Evolutionary conservation across 371 early-diverging fungal species (phyloP).

Genomic region (Agmasoma carcini): DNA sequence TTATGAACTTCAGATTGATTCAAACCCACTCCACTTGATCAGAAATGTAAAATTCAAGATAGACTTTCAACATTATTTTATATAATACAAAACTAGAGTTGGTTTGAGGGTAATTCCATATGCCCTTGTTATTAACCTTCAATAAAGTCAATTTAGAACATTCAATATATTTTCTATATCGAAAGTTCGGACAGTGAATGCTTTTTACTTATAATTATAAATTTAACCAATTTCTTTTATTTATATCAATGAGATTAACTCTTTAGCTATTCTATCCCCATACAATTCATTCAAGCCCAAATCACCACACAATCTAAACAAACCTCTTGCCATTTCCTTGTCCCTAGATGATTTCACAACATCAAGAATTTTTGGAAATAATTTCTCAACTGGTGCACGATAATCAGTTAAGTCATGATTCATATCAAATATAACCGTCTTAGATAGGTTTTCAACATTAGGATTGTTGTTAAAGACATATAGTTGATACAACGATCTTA

Average conservation of each 20-base stretch:
- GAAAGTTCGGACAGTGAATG: too few relatives aligned
- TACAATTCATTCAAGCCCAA: slow-evolving; percentile 33
- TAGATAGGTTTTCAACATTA: slow-evolving; percentile 7
- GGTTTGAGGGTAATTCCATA: too few relatives aligned
- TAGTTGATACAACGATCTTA: slow-evolving; percentile 21
- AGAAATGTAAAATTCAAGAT: too few relatives aligned
- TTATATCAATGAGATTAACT: slow-evolving; percentile 36
- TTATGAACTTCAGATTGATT: too few relatives aligned
- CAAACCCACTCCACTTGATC: too few relatives aligned
- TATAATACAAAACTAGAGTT: too few relatives aligned
- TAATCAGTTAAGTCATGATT: slow-evolving; percentile 10
- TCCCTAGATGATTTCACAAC: slow-evolving; percentile 22
- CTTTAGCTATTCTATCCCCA: slow-evolving; percentile 18
- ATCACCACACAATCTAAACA: slow-evolving; percentile 37
- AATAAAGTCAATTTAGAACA: too few relatives aligned
- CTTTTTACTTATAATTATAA: not conserved
- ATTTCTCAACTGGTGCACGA: slow-evolving; percentile 34
- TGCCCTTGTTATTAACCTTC: too few relatives aligned
- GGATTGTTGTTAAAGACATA: slow-evolving; percentile 25
- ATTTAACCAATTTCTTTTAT: not conserved
- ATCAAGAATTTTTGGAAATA: slow-evolving; percentile 27
- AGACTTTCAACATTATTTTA: too few relatives aligned
- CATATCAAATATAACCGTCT: slow-evolving; percentile 14
- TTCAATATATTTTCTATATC: too few relatives aligned
- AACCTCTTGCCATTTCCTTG: slow-evolving; percentile 21